These are phyloP conservation scores for Alternaria triticimaculans DNA, from an alignment of 2,329 filamentous ascomycete genomes.

Conservation along the genomic window DNA sequence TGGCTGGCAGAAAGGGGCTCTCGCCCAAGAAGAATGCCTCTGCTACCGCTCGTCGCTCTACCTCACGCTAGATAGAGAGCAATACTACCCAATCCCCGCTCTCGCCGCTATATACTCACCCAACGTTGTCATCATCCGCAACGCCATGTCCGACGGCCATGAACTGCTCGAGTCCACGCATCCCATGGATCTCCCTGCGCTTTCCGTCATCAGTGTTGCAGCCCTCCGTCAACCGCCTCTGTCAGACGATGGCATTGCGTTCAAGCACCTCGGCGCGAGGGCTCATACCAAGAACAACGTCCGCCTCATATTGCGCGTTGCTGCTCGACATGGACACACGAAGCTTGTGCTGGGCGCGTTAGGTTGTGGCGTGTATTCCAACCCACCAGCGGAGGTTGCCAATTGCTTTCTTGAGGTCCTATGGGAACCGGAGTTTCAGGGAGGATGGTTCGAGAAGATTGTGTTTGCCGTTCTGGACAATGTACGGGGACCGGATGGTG, in stretches of 20 bases:
- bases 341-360: constrained; percentile 71
- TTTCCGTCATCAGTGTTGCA: constrained; percentile 68
- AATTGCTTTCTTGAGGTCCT: constrained; percentile 68
- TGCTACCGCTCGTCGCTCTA: constrained; percentile 68
- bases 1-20: constrained; percentile 66
- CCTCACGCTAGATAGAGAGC: constrained; percentile 53
- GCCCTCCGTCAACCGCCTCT: constrained; percentile 57
- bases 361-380: constrained; percentile 71
- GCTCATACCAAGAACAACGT: constrained; percentile 68
- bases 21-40: constrained; percentile 73
- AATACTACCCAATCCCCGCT: constrained; percentile 63
- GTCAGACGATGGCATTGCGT: constrained; percentile 20
- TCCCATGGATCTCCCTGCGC: constrained; percentile 54
- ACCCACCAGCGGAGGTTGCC: constrained; percentile 69
- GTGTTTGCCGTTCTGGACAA: constrained; percentile 67
- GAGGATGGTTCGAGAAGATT: constrained; percentile 69
- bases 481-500: constrained; percentile 29
- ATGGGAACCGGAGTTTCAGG: constrained; percentile 65
- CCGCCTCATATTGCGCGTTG: constrained; percentile 65
- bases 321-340: constrained; percentile 63
- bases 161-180: constrained; percentile 50
- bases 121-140: constrained; percentile 65
- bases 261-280: constrained; percentile 49
- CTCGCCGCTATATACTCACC: constrained; percentile 66
- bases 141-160: constrained; percentile 56